Conservation (phyloP, 2,329 filamentous ascomycete genomes). For the Eutypa lata region DNA sequence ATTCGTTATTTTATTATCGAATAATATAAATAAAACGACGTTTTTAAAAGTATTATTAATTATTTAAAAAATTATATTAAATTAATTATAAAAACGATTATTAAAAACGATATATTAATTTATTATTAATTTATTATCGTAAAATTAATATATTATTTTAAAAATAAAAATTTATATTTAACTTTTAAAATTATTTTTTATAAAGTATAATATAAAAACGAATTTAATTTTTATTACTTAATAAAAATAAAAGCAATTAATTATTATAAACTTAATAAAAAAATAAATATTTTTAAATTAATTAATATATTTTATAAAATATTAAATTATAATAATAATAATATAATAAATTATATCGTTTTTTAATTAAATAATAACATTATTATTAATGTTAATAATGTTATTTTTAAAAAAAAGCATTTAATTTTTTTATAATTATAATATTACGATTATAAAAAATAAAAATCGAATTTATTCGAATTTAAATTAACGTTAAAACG, state of each 20-base stretch:
- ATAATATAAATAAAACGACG: too few relatives aligned
- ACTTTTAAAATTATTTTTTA: not conserved
- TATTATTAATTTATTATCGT: too few relatives aligned
- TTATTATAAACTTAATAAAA: not conserved
- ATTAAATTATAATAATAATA: not conserved
- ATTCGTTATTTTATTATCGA: not conserved
- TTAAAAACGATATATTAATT: not conserved
- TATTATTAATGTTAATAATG: not conserved
- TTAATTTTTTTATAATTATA: not conserved
- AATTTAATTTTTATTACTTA: not conserved
- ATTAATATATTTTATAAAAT: not conserved
- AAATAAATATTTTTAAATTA: not conserved
- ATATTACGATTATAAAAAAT: not conserved
- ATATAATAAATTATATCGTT: not conserved
- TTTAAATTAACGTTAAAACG: not conserved
- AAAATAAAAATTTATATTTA: too few relatives aligned
- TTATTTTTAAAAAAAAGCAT: not conserved
- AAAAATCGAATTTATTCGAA: too few relatives aligned
- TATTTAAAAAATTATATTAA: too few relatives aligned
- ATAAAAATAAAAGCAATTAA: not conserved
- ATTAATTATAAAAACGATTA: not conserved
- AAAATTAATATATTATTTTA: too few relatives aligned
- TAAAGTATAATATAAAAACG: not conserved
- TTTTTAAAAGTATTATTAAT: not conserved
- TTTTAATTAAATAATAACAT: not conserved